Evolutionary conservation across 2,329 filamentous ascomycete species (phyloP), one percentile per base, ranked within the genome.

Genomic region (Colletotrichum sp.): DNA sequence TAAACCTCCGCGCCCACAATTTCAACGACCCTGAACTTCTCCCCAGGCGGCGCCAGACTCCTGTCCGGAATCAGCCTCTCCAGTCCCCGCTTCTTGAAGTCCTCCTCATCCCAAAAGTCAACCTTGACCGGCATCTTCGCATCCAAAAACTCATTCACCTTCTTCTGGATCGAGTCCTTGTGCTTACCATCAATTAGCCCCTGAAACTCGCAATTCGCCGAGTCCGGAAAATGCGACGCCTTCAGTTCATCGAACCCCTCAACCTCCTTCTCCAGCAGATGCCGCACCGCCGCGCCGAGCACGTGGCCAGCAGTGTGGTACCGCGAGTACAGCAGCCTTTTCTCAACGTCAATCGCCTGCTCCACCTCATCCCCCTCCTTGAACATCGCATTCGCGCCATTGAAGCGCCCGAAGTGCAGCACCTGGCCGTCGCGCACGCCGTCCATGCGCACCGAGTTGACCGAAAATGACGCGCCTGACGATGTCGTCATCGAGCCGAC

Each of bases 291-390:
- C 1, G 91, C 84, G 4, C 94, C 93, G 1, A 95, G 88, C 5
- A 95, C 90, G 79, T 96, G 94, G 39, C 94, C 94, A 0, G 93
- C 94, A 0, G 94, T 95, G 83, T 96, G 94, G 1, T 93, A 87
- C 1, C 93, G 90, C 1, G 93, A 94, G 84, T 93, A 91, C 1
- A 94, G 86, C 1, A 87, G 80, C 1, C 94, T 89, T 78, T 91
- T 93, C 22, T 90, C 88, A 0, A 79, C 83, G 80, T 95, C 90
- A 72, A 95, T 91, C 15, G 80, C 78, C 80, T 94, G 93, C 9
- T 85, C 83, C 16, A 93, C 86, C 0, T 81, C 77, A 1, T 89
- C 84, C 4, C 87, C 88, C 0, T 82, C 66, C 3, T 80, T 69
- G 72, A 92, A 90, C 12, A 72, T 60, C 1, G 75, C 63, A 5